A percentile compares a stretch with the other conserved stretches of the same genome.
These are phyloP conservation scores for Pestalotiopsis sp. DNA, from an alignment of 2,329 filamentous ascomycete species.

Conservation along the genomic window DNA sequence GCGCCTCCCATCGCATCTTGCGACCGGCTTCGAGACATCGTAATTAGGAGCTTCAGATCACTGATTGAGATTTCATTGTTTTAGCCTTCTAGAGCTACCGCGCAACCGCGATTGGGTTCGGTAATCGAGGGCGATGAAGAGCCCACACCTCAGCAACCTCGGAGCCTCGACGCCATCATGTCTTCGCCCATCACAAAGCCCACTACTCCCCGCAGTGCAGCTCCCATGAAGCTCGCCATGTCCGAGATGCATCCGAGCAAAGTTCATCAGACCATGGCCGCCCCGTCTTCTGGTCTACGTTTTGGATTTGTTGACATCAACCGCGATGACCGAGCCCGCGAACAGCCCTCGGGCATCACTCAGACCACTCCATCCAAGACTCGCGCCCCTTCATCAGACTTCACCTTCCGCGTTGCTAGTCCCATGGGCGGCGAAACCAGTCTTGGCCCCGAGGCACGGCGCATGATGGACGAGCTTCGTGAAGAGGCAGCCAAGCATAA, in stretches of 20 bases:
- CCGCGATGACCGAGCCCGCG: conserved; percentile 49
- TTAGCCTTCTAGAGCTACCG: conserved; percentile 14
- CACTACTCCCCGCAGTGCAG: conserved; percentile 65
- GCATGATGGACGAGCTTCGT: conserved; percentile 68
- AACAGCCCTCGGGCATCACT: conserved; percentile 41
- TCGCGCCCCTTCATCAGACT: conserved; percentile 56
- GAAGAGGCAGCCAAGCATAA: conserved; percentile 74
- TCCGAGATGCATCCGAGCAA: conserved; percentile 93
- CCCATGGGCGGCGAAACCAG: conserved; percentile 47
- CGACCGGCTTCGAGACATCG: neutral
- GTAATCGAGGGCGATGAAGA: conserved; percentile 48
- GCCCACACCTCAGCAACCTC: conserved; percentile 29
- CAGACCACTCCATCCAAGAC: conserved; percentile 69
- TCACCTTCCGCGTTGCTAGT: conserved; percentile 66
- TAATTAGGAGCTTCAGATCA: neutral
- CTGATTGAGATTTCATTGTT: conserved; percentile 3
- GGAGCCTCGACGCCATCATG: conserved; percentile 32
- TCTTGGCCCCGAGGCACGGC: conserved; percentile 64
- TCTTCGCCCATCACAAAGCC: conserved; percentile 39
- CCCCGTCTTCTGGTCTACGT: conserved; percentile 78
- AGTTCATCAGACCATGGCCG: conserved; percentile 73
- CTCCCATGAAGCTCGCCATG: conserved; percentile 69
- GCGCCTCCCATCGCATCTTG: neutral
- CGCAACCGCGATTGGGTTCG: conserved; percentile 36
- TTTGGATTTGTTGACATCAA: conserved; percentile 82